Evolutionary conservation across 129 eudicot species (phyloP).

Genomic region (Saussurea involucrata): DNA sequence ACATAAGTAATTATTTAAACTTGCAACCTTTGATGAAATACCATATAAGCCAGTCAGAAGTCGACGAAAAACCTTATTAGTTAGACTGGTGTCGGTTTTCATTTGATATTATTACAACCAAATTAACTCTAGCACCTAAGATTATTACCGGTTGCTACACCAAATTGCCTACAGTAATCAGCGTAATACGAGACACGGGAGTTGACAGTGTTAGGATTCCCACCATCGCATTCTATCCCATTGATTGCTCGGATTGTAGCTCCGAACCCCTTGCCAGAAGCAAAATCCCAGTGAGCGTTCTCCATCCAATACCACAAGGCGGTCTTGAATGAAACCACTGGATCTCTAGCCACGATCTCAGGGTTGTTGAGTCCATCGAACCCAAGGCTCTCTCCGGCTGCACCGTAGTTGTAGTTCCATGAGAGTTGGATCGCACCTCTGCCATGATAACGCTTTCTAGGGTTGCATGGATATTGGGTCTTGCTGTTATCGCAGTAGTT

Average conservation of each 20-base stretch:
- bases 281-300: slow-evolving; percentile 9
- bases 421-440: slow-evolving; percentile 26
- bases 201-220: neutral
- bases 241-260: slow-evolving; percentile 22
- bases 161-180: slow-evolving; percentile 22
- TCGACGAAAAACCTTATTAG: neutral
- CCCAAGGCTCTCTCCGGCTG: slow-evolving; percentile 25
- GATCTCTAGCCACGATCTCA: slow-evolving; percentile 15
- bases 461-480: too few species aligned
- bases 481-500: too few species aligned
- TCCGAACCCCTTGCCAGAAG: slow-evolving; percentile 29
- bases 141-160: slow-evolving; percentile 16
- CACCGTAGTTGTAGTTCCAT: slow-evolving; percentile 32
- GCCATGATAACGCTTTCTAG: neutral
- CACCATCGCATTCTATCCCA: slow-evolving; percentile 18
- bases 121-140: slow-evolving; percentile 16
- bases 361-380: slow-evolving; percentile 28
- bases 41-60: neutral
- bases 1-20: neutral
- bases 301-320: slow-evolving; percentile 33
- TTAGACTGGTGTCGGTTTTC: neutral
- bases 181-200: slow-evolving; percentile 19
- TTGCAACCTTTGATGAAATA: neutral
- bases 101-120: neutral
- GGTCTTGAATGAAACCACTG: slow-evolving; percentile 25